phyloP scores from a whole-genome alignment of 305 asterid species.

The Fraxinus paxiana region DNA sequence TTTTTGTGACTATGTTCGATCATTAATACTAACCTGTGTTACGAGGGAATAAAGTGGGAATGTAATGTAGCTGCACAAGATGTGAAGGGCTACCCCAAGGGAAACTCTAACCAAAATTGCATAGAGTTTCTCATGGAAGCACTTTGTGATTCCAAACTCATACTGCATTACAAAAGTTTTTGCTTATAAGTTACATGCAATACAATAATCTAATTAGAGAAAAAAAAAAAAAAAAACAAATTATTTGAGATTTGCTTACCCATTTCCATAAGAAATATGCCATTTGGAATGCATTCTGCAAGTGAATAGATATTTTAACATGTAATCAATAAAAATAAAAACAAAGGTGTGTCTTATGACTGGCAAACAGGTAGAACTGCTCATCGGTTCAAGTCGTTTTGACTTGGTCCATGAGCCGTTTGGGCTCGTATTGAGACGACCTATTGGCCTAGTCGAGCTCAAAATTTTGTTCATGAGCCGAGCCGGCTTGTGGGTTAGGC shows the following conservation, averaged over 20 bases:
- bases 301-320: not conserved
- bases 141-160: conserved; percentile 57
- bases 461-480: not conserved
- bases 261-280: conserved; percentile 70
- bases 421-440: not conserved
- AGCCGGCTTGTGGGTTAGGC: not conserved
- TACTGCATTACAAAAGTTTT: conserved; percentile 44
- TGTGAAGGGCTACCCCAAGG: conserved; percentile 52
- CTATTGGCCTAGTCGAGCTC: not conserved
- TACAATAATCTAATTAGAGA: not conserved
- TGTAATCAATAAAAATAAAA: not conserved
- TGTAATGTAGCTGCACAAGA: conserved; percentile 62
- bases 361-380: not conserved
- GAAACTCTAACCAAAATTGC: conserved; percentile 41
- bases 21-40: conserved; percentile 42
- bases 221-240: not conserved
- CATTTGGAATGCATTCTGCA: conserved; percentile 78
- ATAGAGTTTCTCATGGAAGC: conserved; percentile 53
- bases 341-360: not conserved
- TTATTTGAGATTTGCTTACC: conserved; percentile 33
- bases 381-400: not conserved
- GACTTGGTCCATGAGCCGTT: not conserved
- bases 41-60: conserved; percentile 65
- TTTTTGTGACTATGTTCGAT: not conserved
- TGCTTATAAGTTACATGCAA: not conserved